phyloP scores from a whole-genome alignment of 2,329 filamentous ascomycete species.

The Sporothrix dimorphospora region DNA sequence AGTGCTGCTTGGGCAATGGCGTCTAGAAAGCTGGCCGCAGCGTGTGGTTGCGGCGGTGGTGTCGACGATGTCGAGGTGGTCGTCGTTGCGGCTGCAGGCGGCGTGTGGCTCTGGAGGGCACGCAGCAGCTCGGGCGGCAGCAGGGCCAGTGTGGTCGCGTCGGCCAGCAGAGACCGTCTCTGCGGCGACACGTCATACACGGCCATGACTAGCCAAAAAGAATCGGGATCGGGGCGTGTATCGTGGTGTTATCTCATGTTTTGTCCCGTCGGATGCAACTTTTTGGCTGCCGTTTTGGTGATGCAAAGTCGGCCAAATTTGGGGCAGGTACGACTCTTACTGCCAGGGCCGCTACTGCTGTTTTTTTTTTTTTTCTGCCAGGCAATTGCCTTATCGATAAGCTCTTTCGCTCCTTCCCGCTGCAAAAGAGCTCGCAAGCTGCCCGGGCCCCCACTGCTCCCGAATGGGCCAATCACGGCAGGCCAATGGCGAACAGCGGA shows the following conservation, averaged over 20 bases:
- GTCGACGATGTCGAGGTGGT: slow-evolving; percentile 12
- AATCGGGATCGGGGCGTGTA: background rate
- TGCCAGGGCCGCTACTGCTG: slow-evolving; percentile 15
- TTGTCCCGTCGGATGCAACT: background rate
- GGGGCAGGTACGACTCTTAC: background rate
- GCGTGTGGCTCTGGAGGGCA: slow-evolving; percentile 65
- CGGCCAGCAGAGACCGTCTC: slow-evolving; percentile 59
- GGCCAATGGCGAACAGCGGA: slow-evolving; percentile 19
- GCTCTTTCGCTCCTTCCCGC: slow-evolving; percentile 11
- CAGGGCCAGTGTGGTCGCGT: slow-evolving; percentile 57
- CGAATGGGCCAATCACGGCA: slow-evolving; percentile 23
- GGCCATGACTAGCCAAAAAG: slow-evolving; percentile 50
- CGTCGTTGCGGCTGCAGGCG: slow-evolving; percentile 37
- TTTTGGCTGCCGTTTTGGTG: slow-evolving; percentile 21
- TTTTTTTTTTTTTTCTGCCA: slow-evolving; percentile 27
- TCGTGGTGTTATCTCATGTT: slow-evolving; percentile 24
- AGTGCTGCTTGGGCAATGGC: slow-evolving; percentile 71
- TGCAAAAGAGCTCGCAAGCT: background rate
- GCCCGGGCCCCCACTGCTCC: background rate
- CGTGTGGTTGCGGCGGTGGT: background rate
- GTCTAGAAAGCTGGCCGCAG: slow-evolving; percentile 62
- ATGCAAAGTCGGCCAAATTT: slow-evolving; percentile 13
- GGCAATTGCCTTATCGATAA: slow-evolving; percentile 31
- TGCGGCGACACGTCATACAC: slow-evolving; percentile 58
- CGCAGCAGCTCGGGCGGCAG: slow-evolving; percentile 72